Conservation (phyloP, 176 grass and related monocot genomes). For the Coix lacrymajobi region DNA sequence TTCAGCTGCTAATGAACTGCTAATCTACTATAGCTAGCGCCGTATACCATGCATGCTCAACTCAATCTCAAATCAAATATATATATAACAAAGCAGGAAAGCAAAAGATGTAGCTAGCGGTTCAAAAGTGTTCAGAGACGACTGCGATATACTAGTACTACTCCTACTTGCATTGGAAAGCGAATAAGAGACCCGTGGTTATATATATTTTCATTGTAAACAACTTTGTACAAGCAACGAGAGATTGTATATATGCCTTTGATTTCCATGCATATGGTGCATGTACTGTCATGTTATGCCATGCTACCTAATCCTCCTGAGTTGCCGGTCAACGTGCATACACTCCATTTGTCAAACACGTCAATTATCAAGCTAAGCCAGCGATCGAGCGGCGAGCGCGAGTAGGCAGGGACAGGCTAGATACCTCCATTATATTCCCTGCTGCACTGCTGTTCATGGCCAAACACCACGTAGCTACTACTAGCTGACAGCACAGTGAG, state of each 20-base stretch:
- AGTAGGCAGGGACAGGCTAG: slow-evolving; percentile 9
- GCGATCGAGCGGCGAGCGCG: neutral
- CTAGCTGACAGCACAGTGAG: neutral
- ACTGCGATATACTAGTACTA: neutral
- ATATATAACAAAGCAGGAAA: neutral
- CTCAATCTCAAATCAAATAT: neutral
- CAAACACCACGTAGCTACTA: neutral
- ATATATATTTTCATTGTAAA: neutral
- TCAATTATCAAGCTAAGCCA: slow-evolving; percentile 15
- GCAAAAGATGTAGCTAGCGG: neutral
- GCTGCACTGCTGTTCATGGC: neutral
- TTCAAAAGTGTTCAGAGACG: neutral
- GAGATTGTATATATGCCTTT: neutral
- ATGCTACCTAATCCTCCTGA: slow-evolving; percentile 31
- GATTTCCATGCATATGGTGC: neutral
- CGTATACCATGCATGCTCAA: neutral
- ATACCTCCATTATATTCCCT: neutral
- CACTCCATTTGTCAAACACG: neutral
- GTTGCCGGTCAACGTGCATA: slow-evolving; percentile 18
- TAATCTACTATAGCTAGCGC: neutral
- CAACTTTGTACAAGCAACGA: neutral
- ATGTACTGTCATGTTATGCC: slow-evolving; percentile 37
- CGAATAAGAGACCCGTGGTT: slow-evolving; percentile 13
- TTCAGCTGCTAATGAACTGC: neutral
- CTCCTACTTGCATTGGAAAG: neutral